These are phyloP conservation scores for Delitschia confertaspora DNA, from an alignment of 495 filamentous ascomycete genomes.

Conservation along the genomic window DNA sequence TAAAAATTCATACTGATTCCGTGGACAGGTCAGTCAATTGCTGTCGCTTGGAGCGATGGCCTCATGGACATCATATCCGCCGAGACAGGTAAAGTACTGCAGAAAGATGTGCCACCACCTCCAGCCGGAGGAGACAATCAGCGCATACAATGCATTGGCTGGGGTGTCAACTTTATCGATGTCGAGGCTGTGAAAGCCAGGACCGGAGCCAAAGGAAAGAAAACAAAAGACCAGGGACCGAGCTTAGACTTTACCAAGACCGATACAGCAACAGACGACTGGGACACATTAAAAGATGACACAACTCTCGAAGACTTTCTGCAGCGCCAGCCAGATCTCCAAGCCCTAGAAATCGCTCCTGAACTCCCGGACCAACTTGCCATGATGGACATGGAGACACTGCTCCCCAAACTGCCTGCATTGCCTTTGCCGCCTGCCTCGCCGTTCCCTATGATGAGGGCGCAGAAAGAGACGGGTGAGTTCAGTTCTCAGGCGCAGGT, in stretches of 20 bases:
- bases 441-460: conserved; percentile 10
- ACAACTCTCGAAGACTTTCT: conserved; percentile 32
- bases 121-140: not conserved
- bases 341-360: conserved; percentile 27
- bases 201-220: conserved; percentile 28
- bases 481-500: conserved; percentile 62
- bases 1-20: conserved; percentile 2
- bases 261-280: conserved; percentile 8
- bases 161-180: conserved; percentile 61
- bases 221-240: not conserved
- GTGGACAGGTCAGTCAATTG: conserved; percentile 56
- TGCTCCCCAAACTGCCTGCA: conserved; percentile 69
- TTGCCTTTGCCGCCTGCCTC: conserved; percentile 39
- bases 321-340: conserved; percentile 23
- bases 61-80: conserved; percentile 61
- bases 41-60: conserved; percentile 68
- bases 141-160: conserved; percentile 58
- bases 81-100: conserved; percentile 68
- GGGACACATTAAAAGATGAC: conserved; percentile 18
- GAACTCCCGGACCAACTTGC: conserved; percentile 73
- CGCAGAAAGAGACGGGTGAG: conserved; percentile 45
- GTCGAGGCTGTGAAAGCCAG: conserved; percentile 41
- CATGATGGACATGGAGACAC: conserved; percentile 68
- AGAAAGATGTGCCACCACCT: conserved; percentile 31
- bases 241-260: conserved; percentile 1